These are phyloP conservation scores for Agaricus subrufescens DNA, from an alignment of 768 basidiomycete species.

Conservation along the genomic window DNA sequence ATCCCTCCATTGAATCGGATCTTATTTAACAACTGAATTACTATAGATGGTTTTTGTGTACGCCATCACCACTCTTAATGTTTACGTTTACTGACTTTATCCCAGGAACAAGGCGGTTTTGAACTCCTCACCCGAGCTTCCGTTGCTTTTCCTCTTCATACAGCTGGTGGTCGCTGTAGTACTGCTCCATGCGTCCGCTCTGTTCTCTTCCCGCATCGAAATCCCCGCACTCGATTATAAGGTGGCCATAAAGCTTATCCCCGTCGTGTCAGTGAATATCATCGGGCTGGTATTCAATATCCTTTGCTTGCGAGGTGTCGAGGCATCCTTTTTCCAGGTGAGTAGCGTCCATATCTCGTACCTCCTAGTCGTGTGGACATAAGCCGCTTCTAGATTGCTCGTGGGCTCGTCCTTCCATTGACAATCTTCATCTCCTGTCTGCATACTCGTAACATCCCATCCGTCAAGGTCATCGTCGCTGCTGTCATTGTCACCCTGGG, in stretches of 20 bases:
- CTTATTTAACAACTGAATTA: not conserved
- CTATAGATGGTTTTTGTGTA: constrained; percentile 51
- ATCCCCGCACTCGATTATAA: constrained; percentile 52
- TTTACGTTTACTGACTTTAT: constrained; percentile 7
- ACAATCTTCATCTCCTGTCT: constrained; percentile 72
- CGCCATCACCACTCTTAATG: constrained; percentile 9
- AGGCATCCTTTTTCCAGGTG: constrained; percentile 80
- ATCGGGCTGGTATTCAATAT: constrained; percentile 76
- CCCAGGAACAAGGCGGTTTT: constrained; percentile 73
- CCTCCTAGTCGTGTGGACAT: not conserved
- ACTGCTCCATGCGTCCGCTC: constrained; percentile 51
- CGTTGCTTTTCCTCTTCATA: constrained; percentile 61
- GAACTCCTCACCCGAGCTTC: constrained; percentile 59
- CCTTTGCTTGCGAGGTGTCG: constrained; percentile 71
- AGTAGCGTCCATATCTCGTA: not conserved
- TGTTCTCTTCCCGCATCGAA: constrained; percentile 44
- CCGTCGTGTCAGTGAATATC: constrained; percentile 67
- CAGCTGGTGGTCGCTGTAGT: constrained; percentile 69
- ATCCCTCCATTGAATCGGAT: not conserved
- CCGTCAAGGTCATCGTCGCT: constrained; percentile 49
- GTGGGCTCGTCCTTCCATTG: constrained; percentile 78
- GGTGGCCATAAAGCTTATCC: constrained; percentile 52
- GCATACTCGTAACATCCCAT: constrained; percentile 49
- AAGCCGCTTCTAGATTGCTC: constrained; percentile 56
- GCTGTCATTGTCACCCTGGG: constrained; percentile 65